Conservation (phyloP, 1,284 basidiomycete genomes). For the Rhodotorula sp. region DNA sequence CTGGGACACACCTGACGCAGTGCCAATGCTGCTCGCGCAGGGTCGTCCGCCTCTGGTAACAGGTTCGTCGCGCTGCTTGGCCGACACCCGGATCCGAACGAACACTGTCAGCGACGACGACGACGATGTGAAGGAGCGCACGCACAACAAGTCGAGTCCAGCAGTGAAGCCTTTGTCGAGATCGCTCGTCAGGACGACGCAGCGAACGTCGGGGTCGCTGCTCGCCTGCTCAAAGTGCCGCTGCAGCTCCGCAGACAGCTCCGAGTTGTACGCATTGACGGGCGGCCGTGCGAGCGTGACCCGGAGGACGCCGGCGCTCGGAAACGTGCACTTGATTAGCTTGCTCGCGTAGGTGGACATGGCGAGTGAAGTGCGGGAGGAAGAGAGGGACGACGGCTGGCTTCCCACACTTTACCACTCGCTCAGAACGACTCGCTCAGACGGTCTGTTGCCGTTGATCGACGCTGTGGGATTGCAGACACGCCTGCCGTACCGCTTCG, state of each 20-base stretch:
- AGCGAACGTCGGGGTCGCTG: slow-evolving; percentile 61
- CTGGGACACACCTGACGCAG: too few species aligned
- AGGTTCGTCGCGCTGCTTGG: too few species aligned
- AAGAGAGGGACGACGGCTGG: background rate
- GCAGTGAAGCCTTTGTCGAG: slow-evolving; percentile 73
- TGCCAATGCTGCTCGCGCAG: too few species aligned
- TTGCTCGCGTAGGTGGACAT: background rate
- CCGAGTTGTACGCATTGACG: slow-evolving; percentile 69
- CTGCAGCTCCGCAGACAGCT: slow-evolving; percentile 66
- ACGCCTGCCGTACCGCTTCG: too few species aligned
- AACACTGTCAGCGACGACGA: background rate
- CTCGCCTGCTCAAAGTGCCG: slow-evolving; percentile 57
- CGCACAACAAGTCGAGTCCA: slow-evolving; percentile 66
- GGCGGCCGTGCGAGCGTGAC: slow-evolving; percentile 51
- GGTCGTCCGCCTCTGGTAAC: too few species aligned
- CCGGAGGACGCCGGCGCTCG: slow-evolving; percentile 34
- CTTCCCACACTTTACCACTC: too few species aligned
- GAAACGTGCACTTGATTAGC: slow-evolving; percentile 24
- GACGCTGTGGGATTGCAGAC: too few species aligned
- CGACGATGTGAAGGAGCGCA: background rate
- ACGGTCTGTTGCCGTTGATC: too few species aligned
- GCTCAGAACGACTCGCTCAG: too few species aligned
- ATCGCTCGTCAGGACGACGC: slow-evolving; percentile 67
- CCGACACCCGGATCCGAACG: too few species aligned
- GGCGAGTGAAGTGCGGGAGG: background rate